phyloP scores from a whole-genome alignment of 2,329 filamentous ascomycete genomes.

The Venturia nashicola region DNA sequence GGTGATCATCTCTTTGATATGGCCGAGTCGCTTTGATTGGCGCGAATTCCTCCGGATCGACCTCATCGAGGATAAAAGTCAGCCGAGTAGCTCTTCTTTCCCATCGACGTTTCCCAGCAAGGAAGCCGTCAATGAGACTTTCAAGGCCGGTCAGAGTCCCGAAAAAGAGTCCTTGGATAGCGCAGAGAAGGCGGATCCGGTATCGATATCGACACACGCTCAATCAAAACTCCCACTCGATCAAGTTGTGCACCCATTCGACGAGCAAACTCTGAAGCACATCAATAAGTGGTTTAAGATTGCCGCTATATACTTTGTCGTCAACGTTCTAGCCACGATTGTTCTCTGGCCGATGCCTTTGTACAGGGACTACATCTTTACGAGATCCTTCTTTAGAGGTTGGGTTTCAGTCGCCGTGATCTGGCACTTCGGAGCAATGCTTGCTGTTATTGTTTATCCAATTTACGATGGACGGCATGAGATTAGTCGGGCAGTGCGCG shows the following conservation, averaged over 20 bases:
- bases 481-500: background rate
- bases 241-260: constrained; percentile 33
- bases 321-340: background rate
- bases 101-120: background rate
- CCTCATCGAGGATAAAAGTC: constrained; percentile 7
- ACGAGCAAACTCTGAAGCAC: constrained; percentile 17
- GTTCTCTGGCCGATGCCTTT: background rate
- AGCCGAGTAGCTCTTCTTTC: constrained; percentile 9
- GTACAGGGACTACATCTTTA: background rate
- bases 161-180: background rate
- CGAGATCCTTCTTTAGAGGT: background rate
- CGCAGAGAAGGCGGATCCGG: background rate
- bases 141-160: background rate
- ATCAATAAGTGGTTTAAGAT: constrained; percentile 11
- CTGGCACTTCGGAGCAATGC: background rate
- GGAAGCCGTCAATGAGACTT: background rate
- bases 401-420: background rate
- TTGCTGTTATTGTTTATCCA: background rate
- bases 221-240: constrained; percentile 20
- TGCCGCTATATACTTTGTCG: constrained; percentile 11
- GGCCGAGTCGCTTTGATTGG: constrained; percentile 28
- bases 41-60: constrained; percentile 32
- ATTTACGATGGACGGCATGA: background rate
- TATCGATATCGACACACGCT: background rate
- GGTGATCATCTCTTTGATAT: constrained; percentile 27